These are phyloP conservation scores for Hyaloscypha variabilis DNA, from an alignment of 495 filamentous ascomycete species.

Conservation along the genomic window DNA sequence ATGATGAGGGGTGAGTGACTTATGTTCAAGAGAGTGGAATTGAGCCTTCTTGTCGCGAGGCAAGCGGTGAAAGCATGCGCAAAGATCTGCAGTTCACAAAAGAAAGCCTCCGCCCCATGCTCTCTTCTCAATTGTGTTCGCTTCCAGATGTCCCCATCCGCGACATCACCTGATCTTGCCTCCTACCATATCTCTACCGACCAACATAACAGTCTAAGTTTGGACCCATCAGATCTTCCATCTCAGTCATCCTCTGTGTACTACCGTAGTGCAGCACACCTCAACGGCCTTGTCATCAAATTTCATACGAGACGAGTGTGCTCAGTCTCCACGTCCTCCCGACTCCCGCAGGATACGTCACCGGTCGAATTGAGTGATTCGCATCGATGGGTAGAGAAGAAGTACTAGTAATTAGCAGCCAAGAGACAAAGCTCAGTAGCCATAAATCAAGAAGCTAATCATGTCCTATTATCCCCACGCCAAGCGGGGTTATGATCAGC, in stretches of 20 bases:
- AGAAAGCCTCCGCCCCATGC: not conserved
- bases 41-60: conserved; percentile 2
- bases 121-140: not conserved
- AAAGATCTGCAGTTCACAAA: not conserved
- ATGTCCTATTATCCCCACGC: conserved; percentile 30
- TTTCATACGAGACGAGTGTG: conserved; percentile 12
- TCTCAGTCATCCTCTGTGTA: not conserved
- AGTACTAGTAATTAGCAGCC: conserved; percentile 22
- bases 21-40: conserved; percentile 4
- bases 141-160: not conserved
- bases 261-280: not conserved
- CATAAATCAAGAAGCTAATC: conserved; percentile 24
- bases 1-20: not conserved
- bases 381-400: conserved; percentile 25
- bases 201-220: not conserved
- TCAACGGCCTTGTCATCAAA: not conserved
- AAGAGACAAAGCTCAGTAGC: conserved; percentile 2
- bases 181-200: not conserved
- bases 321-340: conserved; percentile 18
- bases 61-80: not conserved
- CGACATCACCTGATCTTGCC: not conserved
- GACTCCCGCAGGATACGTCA: not conserved
- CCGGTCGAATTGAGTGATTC: conserved; percentile 6
- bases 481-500: conserved; percentile 25
- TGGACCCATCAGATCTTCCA: not conserved